Base-by-base conservation (phyloP, 768 basidiomycete genomes). In the Pleurotus tuoliensis region DNA sequence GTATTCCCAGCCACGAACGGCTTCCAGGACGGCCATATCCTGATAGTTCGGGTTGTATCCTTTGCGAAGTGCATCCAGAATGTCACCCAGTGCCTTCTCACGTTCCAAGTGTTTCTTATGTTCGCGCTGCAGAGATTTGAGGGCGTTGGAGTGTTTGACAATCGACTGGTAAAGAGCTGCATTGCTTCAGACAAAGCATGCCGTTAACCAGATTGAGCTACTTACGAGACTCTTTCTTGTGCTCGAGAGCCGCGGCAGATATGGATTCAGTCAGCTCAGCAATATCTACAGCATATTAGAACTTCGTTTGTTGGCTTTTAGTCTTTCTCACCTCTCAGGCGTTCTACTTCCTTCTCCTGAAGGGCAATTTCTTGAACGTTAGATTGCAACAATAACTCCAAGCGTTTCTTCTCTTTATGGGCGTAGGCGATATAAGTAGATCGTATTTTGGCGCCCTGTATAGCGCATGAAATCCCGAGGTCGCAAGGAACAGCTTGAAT, bases 1-100 rank as follows among this genome's bases (percentile, higher is more conserved):
- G 43, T 80, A 85, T 67, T 94, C 91, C 87, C 92, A 98, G 12
- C 94, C 95, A 47, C 94, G 86, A 13, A 98, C 94, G 15, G 96
- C 95, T 62, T 96, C 95, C 25, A 97, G 82, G 47, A 98, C 96
- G 2, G 94, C 94, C 96, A 99, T 98, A 67, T 99, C 96, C 68
- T 98, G 95, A 71, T 98, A 98, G 69, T 99, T 99, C 13, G 96
- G 96, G 69, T 99, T 99, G 74, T 97, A 98, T 3, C 88, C 87
- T 8, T 83, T 81, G 18, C 92, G 82, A 9, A 99, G 82, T 25
- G 86, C 76, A 57, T 86, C 81, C 5, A 99, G 80, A 50, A 99
- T 91, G n/a, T 86, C 82, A 20, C 87, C 88, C 2, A 99, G 82
- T 46, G 84, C 78, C 58, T 82, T 82, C 65, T 95, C 86, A 51